Percentiles rank a stretch among this genome's conserved stretches.
Conservation (phyloP, 2,329 filamentous ascomycete genomes). For the Penicillium sp. region DNA sequence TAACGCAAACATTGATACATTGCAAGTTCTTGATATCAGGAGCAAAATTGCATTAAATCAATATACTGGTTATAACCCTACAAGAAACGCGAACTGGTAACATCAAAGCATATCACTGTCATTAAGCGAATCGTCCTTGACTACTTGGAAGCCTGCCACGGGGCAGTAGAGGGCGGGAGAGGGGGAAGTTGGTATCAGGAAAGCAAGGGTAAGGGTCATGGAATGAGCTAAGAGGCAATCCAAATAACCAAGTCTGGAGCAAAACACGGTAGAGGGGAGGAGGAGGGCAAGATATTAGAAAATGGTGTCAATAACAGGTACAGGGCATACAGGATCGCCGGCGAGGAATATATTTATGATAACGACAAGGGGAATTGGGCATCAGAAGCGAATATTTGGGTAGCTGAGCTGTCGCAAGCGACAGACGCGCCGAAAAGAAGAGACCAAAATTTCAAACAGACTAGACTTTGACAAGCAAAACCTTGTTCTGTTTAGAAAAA, state of each 20-base stretch:
- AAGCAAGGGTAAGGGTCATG: background rate
- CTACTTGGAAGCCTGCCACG: constrained; percentile 6
- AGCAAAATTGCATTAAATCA: background rate
- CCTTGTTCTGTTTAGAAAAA: constrained; percentile 37
- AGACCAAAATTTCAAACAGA: background rate
- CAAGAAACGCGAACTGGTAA: background rate
- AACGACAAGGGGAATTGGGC: constrained; percentile 23
- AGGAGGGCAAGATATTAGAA: constrained; percentile 16
- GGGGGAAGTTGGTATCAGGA: constrained; percentile 14
- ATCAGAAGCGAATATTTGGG: constrained; percentile 10
- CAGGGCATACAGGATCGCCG: constrained; percentile 13
- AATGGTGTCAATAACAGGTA: constrained; percentile 16
- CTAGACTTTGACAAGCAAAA: constrained; percentile 3
- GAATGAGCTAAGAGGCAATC: background rate
- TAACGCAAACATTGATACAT: background rate
- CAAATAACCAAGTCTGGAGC: constrained; percentile 6
- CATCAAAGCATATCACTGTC: constrained; percentile 9
- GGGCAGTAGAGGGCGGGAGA: constrained; percentile 6
- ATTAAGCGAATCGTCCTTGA: constrained; percentile 16
- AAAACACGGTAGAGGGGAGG: background rate
- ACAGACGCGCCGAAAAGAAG: constrained; percentile 1
- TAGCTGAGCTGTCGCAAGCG: constrained; percentile 3
- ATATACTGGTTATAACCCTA: background rate
- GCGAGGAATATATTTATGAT: constrained; percentile 29
- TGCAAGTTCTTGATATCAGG: background rate